Conservation (phyloP, 2,329 filamentous ascomycete genomes). For the Aotearoamyces nothofagi region DNA sequence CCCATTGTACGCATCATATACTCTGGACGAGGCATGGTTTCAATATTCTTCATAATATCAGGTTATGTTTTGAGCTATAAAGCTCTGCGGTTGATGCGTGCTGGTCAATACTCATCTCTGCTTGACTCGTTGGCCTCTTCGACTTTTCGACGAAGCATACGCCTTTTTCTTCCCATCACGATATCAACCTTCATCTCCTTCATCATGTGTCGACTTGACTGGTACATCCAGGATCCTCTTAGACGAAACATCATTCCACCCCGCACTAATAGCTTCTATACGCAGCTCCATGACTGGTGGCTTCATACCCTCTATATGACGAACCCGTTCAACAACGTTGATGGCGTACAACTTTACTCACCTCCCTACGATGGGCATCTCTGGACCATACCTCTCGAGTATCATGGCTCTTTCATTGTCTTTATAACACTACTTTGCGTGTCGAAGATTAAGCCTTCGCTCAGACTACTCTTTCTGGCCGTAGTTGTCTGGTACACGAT, state of each 20-base stretch:
- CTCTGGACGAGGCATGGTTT: conserved; percentile 27
- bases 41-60: conserved; percentile 31
- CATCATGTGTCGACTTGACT: too few species aligned
- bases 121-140: conserved; percentile 24
- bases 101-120: conserved; percentile 19
- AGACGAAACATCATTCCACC: too few species aligned
- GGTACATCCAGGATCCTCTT: too few species aligned
- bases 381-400: conserved; percentile 4
- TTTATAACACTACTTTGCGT: conserved; percentile 2
- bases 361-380: conserved; percentile 1
- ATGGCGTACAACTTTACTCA: not conserved
- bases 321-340: conserved; percentile 3
- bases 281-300: too few species aligned
- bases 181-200: conserved; percentile 23
- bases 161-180: conserved; percentile 25
- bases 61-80: conserved; percentile 27
- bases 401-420: conserved; percentile 2
- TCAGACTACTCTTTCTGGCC: not conserved
- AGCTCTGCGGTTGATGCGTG: conserved; percentile 21
- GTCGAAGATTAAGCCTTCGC: not conserved
- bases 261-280: too few species aligned
- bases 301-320: too few species aligned
- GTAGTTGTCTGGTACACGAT: conserved; percentile 1
- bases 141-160: conserved; percentile 25
- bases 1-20: conserved; percentile 25